These are phyloP conservation scores for Salvia hispanica DNA, from an alignment of 257 asterid species.

Conservation along the genomic window DNA sequence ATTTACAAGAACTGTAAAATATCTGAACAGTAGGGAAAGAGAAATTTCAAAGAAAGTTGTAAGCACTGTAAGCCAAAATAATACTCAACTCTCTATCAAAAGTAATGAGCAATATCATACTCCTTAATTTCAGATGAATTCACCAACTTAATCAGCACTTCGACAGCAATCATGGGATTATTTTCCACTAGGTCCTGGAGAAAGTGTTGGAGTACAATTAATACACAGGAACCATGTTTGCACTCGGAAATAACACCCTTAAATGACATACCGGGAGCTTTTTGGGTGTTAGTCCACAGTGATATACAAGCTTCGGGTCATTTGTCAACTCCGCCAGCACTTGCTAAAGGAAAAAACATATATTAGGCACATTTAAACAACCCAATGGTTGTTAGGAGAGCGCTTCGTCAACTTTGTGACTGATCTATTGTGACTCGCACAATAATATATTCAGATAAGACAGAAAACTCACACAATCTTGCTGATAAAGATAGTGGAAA, in stretches of 20 bases:
- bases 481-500: too few species aligned
- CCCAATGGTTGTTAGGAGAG: background rate
- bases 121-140: constrained; percentile 94
- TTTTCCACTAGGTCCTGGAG: constrained; percentile 93
- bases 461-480: too few species aligned
- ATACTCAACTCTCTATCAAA: too few species aligned
- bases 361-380: constrained; percentile 17
- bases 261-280: constrained; percentile 82
- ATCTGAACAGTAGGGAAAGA: constrained; percentile 49
- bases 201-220: constrained; percentile 29
- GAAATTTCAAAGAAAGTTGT: constrained; percentile 21
- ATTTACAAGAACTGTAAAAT: constrained; percentile 92
- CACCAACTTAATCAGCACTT: constrained; percentile 83
- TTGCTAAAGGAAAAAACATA: constrained; percentile 54
- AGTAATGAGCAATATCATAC: constrained; percentile 49
- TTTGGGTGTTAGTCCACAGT: constrained; percentile 92
- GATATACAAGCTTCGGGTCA: constrained; percentile 95
- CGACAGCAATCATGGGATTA: constrained; percentile 95
- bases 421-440: too few species aligned
- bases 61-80: constrained; percentile 6
- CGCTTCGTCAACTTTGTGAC: too few species aligned
- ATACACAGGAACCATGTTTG: constrained; percentile 10
- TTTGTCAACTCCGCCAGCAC: constrained; percentile 75
- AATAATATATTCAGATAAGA: too few species aligned
- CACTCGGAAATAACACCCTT: constrained; percentile 20